phyloP scores from a whole-genome alignment of 2,329 filamentous ascomycete species.

The Fusarium humuli region DNA sequence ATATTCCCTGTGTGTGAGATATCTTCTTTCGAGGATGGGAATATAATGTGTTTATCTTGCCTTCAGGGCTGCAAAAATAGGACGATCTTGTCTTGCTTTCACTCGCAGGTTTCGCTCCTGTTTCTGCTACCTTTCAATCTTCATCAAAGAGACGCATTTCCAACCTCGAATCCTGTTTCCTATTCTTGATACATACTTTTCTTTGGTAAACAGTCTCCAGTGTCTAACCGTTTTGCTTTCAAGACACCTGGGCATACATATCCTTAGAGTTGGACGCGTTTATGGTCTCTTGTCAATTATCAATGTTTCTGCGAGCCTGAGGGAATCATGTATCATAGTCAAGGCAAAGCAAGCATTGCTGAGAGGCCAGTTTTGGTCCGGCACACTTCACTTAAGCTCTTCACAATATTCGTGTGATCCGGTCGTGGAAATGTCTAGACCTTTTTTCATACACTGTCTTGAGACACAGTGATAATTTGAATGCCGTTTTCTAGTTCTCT shows the following conservation, averaged over 20 bases:
- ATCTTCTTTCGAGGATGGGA: slow-evolving; percentile 47
- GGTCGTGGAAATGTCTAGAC: neutral
- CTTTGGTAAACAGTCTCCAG: slow-evolving; percentile 1
- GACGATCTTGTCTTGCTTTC: slow-evolving; percentile 45
- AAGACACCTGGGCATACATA: slow-evolving; percentile 5
- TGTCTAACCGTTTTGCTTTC: slow-evolving; percentile 5
- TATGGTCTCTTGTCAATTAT: slow-evolving; percentile 52
- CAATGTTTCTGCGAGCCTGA: slow-evolving; percentile 45
- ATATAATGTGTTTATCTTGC: slow-evolving; percentile 50
- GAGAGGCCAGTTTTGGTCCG: slow-evolving; percentile 56
- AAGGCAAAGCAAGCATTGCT: slow-evolving; percentile 50
- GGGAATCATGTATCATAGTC: slow-evolving; percentile 44
- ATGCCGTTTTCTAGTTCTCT: neutral
- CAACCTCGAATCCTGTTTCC: slow-evolving; percentile 38
- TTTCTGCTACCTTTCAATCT: slow-evolving; percentile 32
- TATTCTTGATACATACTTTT: slow-evolving; percentile 35
- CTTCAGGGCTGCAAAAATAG: slow-evolving; percentile 39
- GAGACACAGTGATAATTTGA: slow-evolving; percentile 1
- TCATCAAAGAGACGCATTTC: slow-evolving; percentile 41
- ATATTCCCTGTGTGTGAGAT: slow-evolving; percentile 43
- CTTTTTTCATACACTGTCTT: neutral
- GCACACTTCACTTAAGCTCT: slow-evolving; percentile 34
- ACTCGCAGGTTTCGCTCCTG: slow-evolving; percentile 37
- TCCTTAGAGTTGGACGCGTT: slow-evolving; percentile 50
- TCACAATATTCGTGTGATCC: neutral